Percentiles rank a stretch among this genome's conserved stretches.
phyloP scores from a whole-genome alignment of 148 eudicot genomes.

The Nepenthes mirabilis region DNA sequence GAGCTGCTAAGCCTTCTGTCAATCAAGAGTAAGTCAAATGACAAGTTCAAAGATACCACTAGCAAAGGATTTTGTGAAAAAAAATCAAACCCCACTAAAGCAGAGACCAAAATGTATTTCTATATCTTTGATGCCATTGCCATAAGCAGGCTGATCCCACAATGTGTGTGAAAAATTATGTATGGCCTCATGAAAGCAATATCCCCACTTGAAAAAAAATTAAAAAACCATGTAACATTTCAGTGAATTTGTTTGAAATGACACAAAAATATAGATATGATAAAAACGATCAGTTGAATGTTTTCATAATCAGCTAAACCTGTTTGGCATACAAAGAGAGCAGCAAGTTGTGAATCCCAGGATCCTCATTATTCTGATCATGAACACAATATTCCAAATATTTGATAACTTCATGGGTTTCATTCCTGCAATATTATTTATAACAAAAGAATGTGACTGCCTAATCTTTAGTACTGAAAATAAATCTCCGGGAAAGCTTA shows the following conservation, averaged over 20 bases:
- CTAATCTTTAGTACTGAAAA: not conserved
- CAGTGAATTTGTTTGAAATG: too few relatives aligned
- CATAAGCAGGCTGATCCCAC: too few relatives aligned
- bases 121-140: too few relatives aligned
- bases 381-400: conserved; percentile 91
- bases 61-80: too few relatives aligned
- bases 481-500: not conserved
- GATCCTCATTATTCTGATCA: conserved; percentile 87
- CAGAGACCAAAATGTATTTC: too few relatives aligned
- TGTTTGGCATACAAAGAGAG: conserved; percentile 90
- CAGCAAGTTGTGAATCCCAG: conserved; percentile 92
- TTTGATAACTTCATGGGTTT: conserved; percentile 95
- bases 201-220: too few relatives aligned
- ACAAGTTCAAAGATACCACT: too few relatives aligned
- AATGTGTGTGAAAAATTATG: too few relatives aligned
- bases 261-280: not conserved
- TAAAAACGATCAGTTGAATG: not conserved
- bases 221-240: too few relatives aligned
- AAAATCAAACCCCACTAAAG: too few relatives aligned
- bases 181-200: not conserved
- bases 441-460: conserved; percentile 1
- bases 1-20: too few relatives aligned
- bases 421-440: conserved; percentile 55
- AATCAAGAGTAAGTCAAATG: too few relatives aligned
- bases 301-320: conserved; percentile 25